Base-by-base conservation (phyloP, 2,329 filamentous ascomycete genomes). In the Aspergillus neotritici region DNA sequence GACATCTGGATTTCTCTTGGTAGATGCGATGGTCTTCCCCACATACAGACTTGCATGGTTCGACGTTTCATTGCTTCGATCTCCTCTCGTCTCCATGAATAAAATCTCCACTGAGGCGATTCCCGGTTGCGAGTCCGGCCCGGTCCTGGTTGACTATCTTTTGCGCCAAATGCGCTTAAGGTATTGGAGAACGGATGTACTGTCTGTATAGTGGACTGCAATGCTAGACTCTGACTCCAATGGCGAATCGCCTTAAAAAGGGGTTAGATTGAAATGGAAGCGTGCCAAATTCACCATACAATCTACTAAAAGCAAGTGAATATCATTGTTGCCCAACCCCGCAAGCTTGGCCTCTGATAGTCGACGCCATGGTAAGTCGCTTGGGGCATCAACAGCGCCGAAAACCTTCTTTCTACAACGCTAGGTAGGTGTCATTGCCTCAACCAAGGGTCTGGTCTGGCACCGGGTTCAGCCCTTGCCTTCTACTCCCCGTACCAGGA, bases 261-360 rank as follows among this genome's bases (percentile, higher is more conserved):
- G 7, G 3, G 5, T 8, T 25, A 25, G 6, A 9, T 25, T 9
- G 21, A 25, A 25, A 9, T 4, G 21, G 7, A 8, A 25, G 9
- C 21, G 21, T 25, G 6, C 3, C 3, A 25, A 25, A 25, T 25
- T 25, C 6, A 2, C 21, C 21, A 25, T 25, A 25, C 21, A 6
- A 25, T 25, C 2, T 9, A 25, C 30, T 38, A 15, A 5, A 16
- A 34, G n/a, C 43, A 5, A 13, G 33, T 30, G 15, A 8, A 30
- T 31, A 16, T 16, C 10, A 34, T 51, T 51, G 50, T 54, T 49
- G 53, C 51, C 53, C 53, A 52, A 55, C 53, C 46, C 51, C 50
- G 48, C 51, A 54, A 49, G 38, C 7, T 38, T 29, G 36, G n/a
- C 16, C 30, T 15, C n/a, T 31, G 5, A 21, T 21, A 28, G 29